Conservation (phyloP, 2,329 filamentous ascomycete genomes). For the Fusarium redolens region DNA sequence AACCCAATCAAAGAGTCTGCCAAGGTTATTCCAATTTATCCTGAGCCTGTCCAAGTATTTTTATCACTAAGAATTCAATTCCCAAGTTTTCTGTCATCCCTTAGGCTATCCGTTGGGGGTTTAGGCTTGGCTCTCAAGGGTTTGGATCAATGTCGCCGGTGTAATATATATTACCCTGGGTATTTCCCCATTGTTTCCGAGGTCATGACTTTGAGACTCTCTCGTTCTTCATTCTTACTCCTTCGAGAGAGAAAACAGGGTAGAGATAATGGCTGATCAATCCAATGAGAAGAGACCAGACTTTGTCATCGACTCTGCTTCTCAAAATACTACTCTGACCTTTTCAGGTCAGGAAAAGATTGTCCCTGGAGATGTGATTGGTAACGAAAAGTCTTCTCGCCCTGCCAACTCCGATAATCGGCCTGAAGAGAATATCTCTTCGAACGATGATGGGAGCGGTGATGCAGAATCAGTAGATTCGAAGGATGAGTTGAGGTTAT, state of each 20-base stretch:
- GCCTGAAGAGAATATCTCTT: background rate
- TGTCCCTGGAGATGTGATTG: constrained; percentile 1
- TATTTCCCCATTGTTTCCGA: constrained; percentile 16
- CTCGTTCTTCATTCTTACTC: background rate
- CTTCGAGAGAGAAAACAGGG: background rate
- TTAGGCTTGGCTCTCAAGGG: constrained; percentile 18
- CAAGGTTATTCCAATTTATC: background rate
- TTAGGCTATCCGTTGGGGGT: constrained; percentile 23
- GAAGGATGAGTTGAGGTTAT: constrained; percentile 52
- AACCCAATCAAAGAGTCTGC: background rate
- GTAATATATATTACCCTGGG: constrained; percentile 31
- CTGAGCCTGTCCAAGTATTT: background rate
- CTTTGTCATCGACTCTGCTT: background rate
- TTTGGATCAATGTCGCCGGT: background rate
- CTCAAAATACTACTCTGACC: constrained; percentile 4
- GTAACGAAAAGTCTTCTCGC: constrained; percentile 16
- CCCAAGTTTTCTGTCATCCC: background rate
- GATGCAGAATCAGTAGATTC: constrained; percentile 36
- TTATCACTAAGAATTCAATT: background rate
- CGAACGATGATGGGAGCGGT: constrained; percentile 5
- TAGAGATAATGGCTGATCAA: constrained; percentile 13
- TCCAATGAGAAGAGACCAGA: constrained; percentile 26
- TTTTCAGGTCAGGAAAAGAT: background rate
- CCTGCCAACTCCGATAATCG: background rate
- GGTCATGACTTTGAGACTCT: background rate